Percentiles rank a stretch among this genome's conserved stretches.
These are phyloP conservation scores for Cladorrhinum samala DNA, from an alignment of 495 filamentous ascomycete genomes.

Conservation along the genomic window DNA sequence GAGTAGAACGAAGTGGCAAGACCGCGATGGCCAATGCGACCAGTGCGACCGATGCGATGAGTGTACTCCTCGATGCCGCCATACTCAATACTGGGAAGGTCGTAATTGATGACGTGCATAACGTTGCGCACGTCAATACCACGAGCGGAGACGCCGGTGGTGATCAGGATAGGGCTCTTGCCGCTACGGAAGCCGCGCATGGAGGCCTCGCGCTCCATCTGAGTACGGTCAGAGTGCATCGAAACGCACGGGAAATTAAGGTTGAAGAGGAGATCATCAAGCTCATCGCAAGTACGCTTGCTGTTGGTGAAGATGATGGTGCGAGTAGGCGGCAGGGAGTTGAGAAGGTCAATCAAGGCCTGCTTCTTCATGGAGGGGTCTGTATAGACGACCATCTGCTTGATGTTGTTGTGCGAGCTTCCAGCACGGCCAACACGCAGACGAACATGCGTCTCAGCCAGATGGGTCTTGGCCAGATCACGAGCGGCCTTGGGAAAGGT, in stretches of 20 bases:
- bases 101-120: slow-evolving; percentile 89
- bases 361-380: slow-evolving; percentile 58
- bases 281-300: slow-evolving; percentile 64
- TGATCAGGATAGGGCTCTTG: slow-evolving; percentile 67
- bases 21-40: slow-evolving; percentile 83
- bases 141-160: slow-evolving; percentile 79
- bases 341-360: slow-evolving; percentile 66
- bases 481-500: slow-evolving; percentile 79
- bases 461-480: slow-evolving; percentile 64
- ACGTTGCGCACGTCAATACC: slow-evolving; percentile 87
- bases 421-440: slow-evolving; percentile 83
- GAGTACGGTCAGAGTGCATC: slow-evolving; percentile 81
- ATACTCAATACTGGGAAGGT: slow-evolving; percentile 60
- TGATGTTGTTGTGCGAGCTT: slow-evolving; percentile 69
- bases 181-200: slow-evolving; percentile 79
- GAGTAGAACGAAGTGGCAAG: slow-evolving; percentile 85
- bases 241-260: slow-evolving; percentile 71
- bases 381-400: slow-evolving; percentile 65
- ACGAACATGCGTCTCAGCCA: slow-evolving; percentile 65
- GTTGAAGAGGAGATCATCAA: slow-evolving; percentile 87
- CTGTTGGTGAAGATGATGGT: slow-evolving; percentile 89
- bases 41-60: slow-evolving; percentile 94
- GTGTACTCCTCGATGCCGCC: slow-evolving; percentile 94
- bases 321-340: slow-evolving; percentile 60
- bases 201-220: slow-evolving; percentile 88